Evolutionary conservation across 108 stramenopile genomes (phyloP), one percentile per base, ranked within the genome.

Genomic region (Cyclotella baltica): DNA sequence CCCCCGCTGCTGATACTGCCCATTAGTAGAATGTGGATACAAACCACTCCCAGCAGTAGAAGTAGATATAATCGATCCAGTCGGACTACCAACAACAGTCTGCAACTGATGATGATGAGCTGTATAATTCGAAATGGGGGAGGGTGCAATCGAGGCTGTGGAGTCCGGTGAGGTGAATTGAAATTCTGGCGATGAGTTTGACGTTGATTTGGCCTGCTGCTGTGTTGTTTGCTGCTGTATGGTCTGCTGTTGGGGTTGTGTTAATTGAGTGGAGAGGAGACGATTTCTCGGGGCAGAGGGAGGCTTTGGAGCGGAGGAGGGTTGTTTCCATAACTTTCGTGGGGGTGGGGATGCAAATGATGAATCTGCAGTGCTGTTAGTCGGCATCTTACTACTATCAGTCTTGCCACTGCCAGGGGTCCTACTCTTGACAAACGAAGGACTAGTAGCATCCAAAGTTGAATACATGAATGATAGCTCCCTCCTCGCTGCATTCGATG

Each of bases 1-100:
- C n/a, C n/a, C n/a, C n/a, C n/a, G n/a, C n/a, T n/a, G n/a, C n/a
- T n/a, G n/a, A n/a, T n/a, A n/a, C n/a, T n/a, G n/a, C n/a, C n/a
- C n/a, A n/a, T n/a, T n/a, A 40, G 33, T 8, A 35, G 31, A 55
- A 35, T 31, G 8, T 8, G 8, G 2, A 33, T 34, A 61, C 31
- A 61, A 33, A 31, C 11, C 34, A n/a, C 59, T 61, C 2, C 31
- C 59, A 2, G 59, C 34, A n/a, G 59, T 61, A 33, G 74, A 66
- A 55, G 62, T 64, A 11, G 63, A 64, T 18, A 47, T 43, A 27
- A 64, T 43, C 25, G 63, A 64, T 40, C 63, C 63, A 47, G 63
- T 64, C 0, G 63, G 63, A 61, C 31, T 61, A 61, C 34, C 15
- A 1, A 34, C 10, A 16, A 11, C 10, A n/a, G 13, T 11, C 4